Base-by-base conservation (phyloP, 2,329 filamentous ascomycete genomes). In the Paracorniculantispora psalliotae region DNA sequence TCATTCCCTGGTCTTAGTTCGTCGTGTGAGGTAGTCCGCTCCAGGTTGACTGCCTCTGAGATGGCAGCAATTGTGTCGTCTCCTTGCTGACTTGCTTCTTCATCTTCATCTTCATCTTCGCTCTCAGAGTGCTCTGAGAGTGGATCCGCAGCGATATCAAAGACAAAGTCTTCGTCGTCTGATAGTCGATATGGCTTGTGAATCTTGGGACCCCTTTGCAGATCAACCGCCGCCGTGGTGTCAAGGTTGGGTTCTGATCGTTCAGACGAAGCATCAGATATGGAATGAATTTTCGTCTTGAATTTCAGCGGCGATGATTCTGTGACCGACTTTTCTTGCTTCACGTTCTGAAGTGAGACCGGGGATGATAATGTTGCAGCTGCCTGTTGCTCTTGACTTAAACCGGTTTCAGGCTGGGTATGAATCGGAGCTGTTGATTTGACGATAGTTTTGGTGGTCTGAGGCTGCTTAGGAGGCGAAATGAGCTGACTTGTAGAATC, bases 301-400 rank as follows among this genome's bases (percentile, higher is more conserved):
- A 43, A 49, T 3, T 60, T 51, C 2, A 47, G 35, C 25, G 47
- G 56, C 9, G 56, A 51, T 12, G 41, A 21, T n/a, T 52, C 35
- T 25, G 39, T 23, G 12, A 19, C n/a, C 8, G 12, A 4, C 19
- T 59, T n/a, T 39, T 52, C 48, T 30, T 52, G 56, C 41, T 59
- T 59, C 28, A 51, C 17, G 5, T 52, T 52, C 39, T 23, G 61
- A 37, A 67, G 61, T 4, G 71, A 73, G 12, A 71, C 62, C 6
- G 67, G 69, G 3, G 67, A 67, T 17, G 65, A 67, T 2, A 69
- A 62, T 23, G 63, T 67, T 35, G 64, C 66, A 17, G 67, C 65
- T 19, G 65, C 62, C 19, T 59, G 61, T 37, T 61, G 51, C 15
- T 55, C 52, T 15, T 17, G 6, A 33, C 28, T 37, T 13, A 19